Evolutionary conservation across 805 yeast genomes (phyloP).

Genomic region (Ogataea populi-albae): DNA sequence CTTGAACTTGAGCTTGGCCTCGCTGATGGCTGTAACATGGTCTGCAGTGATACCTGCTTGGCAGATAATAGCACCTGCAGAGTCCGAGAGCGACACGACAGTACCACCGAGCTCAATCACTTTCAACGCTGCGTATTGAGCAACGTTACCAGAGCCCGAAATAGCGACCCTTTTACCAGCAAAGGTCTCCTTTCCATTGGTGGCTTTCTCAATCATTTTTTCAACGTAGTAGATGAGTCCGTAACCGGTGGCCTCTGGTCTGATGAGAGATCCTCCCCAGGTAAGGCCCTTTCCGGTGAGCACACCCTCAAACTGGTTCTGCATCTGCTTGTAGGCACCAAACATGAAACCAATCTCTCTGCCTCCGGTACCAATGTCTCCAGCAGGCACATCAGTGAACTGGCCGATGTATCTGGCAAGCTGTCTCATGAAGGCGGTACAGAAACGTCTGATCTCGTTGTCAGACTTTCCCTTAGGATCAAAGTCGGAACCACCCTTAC

Average conservation of each 20-base stretch:
- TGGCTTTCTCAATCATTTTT: conserved; percentile 94
- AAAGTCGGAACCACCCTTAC: conserved; percentile 98
- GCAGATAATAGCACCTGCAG: conserved; percentile 83
- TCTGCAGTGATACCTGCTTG: conserved; percentile 79
- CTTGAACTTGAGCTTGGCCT: conserved; percentile 77
- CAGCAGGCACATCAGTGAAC: conserved; percentile 98
- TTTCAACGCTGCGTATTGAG: conserved; percentile 97
- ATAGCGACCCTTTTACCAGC: conserved; percentile 92
- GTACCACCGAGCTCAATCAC: conserved; percentile 95
- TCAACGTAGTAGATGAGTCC: conserved; percentile 96
- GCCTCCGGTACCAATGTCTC: conserved; percentile 99
- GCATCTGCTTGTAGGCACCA: conserved; percentile 92
- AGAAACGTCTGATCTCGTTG: conserved; percentile 93
- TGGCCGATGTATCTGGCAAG: conserved; percentile 94
- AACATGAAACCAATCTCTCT: conserved; percentile 92
- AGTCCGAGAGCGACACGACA: conserved; percentile 92
- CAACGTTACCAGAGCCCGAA: conserved; percentile 98
- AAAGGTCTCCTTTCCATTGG: conserved; percentile 85
- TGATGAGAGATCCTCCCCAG: conserved; percentile 99
- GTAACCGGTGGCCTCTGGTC: conserved; percentile 99
- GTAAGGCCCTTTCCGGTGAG: conserved; percentile 95
- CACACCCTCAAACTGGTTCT: conserved; percentile 94
- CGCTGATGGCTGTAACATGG: conserved; percentile 72
- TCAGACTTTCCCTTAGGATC: conserved; percentile 95
- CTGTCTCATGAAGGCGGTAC: conserved; percentile 93